phyloP scores from a whole-genome alignment of 2,329 filamentous ascomycete genomes.

The Dothiorella sarmentorum region DNA sequence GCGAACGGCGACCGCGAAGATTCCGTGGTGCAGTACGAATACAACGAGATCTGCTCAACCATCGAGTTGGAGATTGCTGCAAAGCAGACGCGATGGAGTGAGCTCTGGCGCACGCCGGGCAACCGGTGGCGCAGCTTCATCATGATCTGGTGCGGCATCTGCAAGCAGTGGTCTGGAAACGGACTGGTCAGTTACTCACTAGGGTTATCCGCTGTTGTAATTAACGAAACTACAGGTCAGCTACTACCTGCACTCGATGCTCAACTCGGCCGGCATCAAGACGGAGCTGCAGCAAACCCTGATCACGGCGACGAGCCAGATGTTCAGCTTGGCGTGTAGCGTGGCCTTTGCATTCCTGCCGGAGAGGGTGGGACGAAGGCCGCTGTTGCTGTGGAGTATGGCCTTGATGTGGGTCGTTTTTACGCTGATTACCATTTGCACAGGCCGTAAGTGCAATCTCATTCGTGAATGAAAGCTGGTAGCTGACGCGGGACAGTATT shows the following conservation, averaged over 20 bases:
- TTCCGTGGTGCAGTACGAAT: slow-evolving; percentile 63
- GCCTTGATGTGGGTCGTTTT: slow-evolving; percentile 39
- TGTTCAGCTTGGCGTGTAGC: slow-evolving; percentile 58
- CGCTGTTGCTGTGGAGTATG: slow-evolving; percentile 35
- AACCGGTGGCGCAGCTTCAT: slow-evolving; percentile 56
- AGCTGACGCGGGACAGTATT: slow-evolving; percentile 1
- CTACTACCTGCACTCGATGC: slow-evolving; percentile 37
- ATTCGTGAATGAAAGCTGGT: no score
- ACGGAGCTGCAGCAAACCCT: slow-evolving; percentile 35
- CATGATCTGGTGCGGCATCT: slow-evolving; percentile 51
- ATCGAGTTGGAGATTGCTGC: slow-evolving; percentile 53
- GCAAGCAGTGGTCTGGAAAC: slow-evolving; percentile 58
- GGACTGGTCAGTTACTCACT: slow-evolving; percentile 47
- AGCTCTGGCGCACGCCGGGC: slow-evolving; percentile 29
- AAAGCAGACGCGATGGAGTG: slow-evolving; percentile 11
- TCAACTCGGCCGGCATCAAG: slow-evolving; percentile 35
- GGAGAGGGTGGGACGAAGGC: slow-evolving; percentile 34
- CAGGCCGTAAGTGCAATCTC: neutral
- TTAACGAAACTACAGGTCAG: no score
- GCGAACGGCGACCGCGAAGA: slow-evolving; percentile 59
- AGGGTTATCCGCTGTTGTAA: no score
- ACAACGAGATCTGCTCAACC: slow-evolving; percentile 63
- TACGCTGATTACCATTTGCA: slow-evolving; percentile 26
- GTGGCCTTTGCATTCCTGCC: slow-evolving; percentile 38
- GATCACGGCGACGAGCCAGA: slow-evolving; percentile 53